Conservation (phyloP, 106 monocot genomes). For the Dendrobium officinale region DNA sequence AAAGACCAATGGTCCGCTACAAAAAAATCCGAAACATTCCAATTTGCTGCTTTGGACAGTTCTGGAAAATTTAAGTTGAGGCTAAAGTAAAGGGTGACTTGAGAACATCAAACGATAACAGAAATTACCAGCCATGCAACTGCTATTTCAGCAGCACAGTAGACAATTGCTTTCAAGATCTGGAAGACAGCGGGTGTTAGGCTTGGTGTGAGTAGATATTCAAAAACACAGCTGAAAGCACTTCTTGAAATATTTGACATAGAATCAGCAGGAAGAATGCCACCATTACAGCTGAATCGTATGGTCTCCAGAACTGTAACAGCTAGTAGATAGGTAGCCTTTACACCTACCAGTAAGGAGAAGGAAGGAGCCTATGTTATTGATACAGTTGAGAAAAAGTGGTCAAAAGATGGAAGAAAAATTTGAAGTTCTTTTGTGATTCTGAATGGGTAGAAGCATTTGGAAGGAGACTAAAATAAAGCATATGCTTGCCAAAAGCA, state of each 20-base stretch:
- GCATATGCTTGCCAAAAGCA: background rate
- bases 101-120: background rate
- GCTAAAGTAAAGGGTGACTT: background rate
- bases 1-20: background rate
- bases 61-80: background rate
- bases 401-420: background rate
- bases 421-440: background rate
- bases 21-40: background rate
- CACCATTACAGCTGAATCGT: slow-evolving; percentile 93
- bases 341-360: slow-evolving; percentile 57
- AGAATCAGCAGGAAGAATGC: slow-evolving; percentile 44
- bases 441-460: background rate
- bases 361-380: slow-evolving; percentile 1
- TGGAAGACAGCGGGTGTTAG: slow-evolving; percentile 77
- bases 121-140: slow-evolving; percentile 78
- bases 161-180: slow-evolving; percentile 86
- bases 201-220: slow-evolving; percentile 89
- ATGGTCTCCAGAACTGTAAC: slow-evolving; percentile 90
- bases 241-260: slow-evolving; percentile 41
- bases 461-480: background rate
- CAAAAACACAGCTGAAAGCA: slow-evolving; percentile 92
- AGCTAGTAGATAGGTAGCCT: slow-evolving; percentile 92
- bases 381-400: background rate
- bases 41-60: background rate
- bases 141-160: slow-evolving; percentile 78